Evolutionary conservation across 2,329 filamentous ascomycete genomes (phyloP).

Genomic region (Phialemonium atrogriseum): DNA sequence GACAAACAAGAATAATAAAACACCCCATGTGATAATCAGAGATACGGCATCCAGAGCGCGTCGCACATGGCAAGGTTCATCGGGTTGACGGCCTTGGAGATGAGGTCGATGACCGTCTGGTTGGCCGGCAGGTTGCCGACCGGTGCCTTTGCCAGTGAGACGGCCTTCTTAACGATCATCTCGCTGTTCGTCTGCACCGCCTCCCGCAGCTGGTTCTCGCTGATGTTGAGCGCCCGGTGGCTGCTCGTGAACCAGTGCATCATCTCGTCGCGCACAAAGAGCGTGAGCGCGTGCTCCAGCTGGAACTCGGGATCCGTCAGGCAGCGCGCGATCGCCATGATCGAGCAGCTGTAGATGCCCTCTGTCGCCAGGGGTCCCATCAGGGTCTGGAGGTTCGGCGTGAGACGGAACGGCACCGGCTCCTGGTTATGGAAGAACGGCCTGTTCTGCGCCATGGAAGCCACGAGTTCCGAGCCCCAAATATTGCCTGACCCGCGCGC

Average conservation of each 20-base stretch:
- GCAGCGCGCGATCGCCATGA: constrained; percentile 95
- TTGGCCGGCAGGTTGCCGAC: constrained; percentile 82
- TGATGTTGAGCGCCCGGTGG: constrained; percentile 53
- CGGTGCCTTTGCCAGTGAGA: constrained; percentile 71
- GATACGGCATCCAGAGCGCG: constrained; percentile 94
- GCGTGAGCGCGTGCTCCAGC: constrained; percentile 86
- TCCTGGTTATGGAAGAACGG: constrained; percentile 93
- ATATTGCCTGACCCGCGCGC: constrained; percentile 82
- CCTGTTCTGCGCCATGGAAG: constrained; percentile 74
- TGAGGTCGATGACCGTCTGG: constrained; percentile 91
- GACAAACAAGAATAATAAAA: too few relatives aligned
- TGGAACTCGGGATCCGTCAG: constrained; percentile 83
- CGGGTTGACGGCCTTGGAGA: constrained; percentile 88
- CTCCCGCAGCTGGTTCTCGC: constrained; percentile 59
- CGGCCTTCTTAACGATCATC: constrained; percentile 82
- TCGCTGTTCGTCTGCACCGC: constrained; percentile 66
- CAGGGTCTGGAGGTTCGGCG: constrained; percentile 88
- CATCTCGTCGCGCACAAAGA: constrained; percentile 97
- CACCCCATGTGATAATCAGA: too few relatives aligned
- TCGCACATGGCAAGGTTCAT: constrained; percentile 82
- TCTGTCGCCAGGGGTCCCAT: constrained; percentile 96
- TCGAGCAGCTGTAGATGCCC: constrained; percentile 86
- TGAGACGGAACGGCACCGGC: constrained; percentile 92
- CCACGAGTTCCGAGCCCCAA: constrained; percentile 92
- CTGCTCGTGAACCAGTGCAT: constrained; percentile 88